phyloP scores from a whole-genome alignment of 2,329 filamentous ascomycete species.

The Ceratocystis colombiana region DNA sequence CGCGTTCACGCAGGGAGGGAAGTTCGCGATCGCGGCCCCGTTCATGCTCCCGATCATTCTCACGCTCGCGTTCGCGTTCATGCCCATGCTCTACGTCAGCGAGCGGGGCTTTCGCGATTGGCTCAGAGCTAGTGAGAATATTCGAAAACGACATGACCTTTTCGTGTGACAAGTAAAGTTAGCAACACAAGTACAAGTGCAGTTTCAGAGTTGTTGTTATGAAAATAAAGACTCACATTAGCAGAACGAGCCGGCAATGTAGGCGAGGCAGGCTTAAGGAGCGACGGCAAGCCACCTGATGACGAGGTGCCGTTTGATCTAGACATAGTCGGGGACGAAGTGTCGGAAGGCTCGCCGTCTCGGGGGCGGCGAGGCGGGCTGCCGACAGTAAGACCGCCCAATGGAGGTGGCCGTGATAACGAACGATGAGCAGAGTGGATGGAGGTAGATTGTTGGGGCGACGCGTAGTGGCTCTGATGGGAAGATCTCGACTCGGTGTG shows the following conservation, averaged over 20 bases:
- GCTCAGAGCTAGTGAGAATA: slow-evolving; percentile 73
- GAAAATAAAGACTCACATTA: slow-evolving; percentile 15
- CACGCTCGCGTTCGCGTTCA: slow-evolving; percentile 9
- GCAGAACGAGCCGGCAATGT: slow-evolving; percentile 17
- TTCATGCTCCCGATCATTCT: slow-evolving; percentile 9
- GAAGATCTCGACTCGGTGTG: slow-evolving; percentile 11
- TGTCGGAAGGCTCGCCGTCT: slow-evolving; percentile 31
- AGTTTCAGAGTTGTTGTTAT: background rate
- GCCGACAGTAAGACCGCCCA: slow-evolving; percentile 20
- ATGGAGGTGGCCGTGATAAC: slow-evolving; percentile 33
- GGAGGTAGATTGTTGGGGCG: slow-evolving; percentile 36
- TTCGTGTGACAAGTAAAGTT: slow-evolving; percentile 16
- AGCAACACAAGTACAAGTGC: slow-evolving; percentile 13
- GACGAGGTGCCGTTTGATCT: slow-evolving; percentile 22
- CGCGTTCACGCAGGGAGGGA: slow-evolving; percentile 19
- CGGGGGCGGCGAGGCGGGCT: slow-evolving; percentile 14
- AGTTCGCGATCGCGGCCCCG: slow-evolving; percentile 15
- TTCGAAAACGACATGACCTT: slow-evolving; percentile 95
- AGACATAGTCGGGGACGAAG: slow-evolving; percentile 39
- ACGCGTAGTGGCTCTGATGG: slow-evolving; percentile 37
- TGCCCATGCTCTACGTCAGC: background rate
- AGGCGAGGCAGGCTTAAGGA: slow-evolving; percentile 26
- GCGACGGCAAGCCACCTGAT: slow-evolving; percentile 24
- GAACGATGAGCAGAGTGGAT: slow-evolving; percentile 43
- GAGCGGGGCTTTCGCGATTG: slow-evolving; percentile 34